Percentiles rank a stretch among this genome's conserved stretches.
Conservation (phyloP, 2,329 filamentous ascomycete species). For the Epichloe baconii region DNA sequence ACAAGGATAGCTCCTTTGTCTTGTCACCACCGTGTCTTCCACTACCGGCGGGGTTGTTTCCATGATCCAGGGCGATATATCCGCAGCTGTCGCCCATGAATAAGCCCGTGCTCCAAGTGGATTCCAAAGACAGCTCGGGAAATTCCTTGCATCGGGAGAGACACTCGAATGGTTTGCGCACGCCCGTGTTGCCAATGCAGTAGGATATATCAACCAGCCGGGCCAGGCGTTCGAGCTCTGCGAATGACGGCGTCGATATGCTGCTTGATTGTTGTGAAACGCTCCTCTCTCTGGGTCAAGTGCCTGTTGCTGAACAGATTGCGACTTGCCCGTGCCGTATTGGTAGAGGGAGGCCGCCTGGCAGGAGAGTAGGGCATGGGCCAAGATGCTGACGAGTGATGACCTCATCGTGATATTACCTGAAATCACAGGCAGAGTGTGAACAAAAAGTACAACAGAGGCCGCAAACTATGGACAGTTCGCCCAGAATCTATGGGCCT, state of each 20-base stretch:
- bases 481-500: too few relatives aligned
- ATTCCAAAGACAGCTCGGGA: slow-evolving; percentile 61
- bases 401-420: not conserved
- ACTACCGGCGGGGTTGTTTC: slow-evolving; percentile 5
- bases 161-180: slow-evolving; percentile 73
- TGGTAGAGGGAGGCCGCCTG: not conserved
- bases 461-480: too few relatives aligned
- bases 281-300: not conserved
- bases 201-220: slow-evolving; percentile 89
- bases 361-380: not conserved
- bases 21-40: slow-evolving; percentile 8
- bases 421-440: not conserved
- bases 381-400: not conserved
- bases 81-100: slow-evolving; percentile 85
- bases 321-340: not conserved
- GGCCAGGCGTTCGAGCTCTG: slow-evolving; percentile 74
- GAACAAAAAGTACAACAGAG: too few relatives aligned
- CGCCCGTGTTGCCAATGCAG: slow-evolving; percentile 76
- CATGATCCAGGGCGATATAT: slow-evolving; percentile 79
- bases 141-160: slow-evolving; percentile 78
- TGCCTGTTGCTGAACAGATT: not conserved
- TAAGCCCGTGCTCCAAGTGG: slow-evolving; percentile 81
- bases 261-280: not conserved
- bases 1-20: slow-evolving; percentile 49
- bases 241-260: slow-evolving; percentile 55